Evolutionary conservation across 306 rosid genomes (phyloP).

Genomic region (Styphnolobium japonicum): DNA sequence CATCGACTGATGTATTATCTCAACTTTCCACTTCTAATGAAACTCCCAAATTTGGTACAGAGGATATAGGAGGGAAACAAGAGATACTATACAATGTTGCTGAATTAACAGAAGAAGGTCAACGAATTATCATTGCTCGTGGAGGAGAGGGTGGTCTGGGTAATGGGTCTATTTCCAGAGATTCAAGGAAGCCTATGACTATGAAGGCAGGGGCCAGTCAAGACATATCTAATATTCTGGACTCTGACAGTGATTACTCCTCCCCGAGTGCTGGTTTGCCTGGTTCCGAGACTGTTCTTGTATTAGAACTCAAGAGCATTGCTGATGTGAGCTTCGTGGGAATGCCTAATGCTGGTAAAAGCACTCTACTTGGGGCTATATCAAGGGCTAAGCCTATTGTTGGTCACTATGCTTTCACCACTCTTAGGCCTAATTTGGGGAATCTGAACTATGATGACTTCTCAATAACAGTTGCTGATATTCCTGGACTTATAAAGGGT

Average conservation of each 20-base stretch:
- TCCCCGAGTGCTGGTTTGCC: constrained; percentile 48
- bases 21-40: constrained; percentile 19
- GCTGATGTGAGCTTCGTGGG: constrained; percentile 95
- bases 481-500: constrained; percentile 94
- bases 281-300: constrained; percentile 68
- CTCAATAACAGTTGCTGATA: constrained; percentile 82
- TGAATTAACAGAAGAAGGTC: constrained; percentile 79
- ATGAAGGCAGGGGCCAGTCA: constrained; percentile 16
- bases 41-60: constrained; percentile 29
- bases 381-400: constrained; percentile 79
- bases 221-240: constrained; percentile 25
- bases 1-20: constrained; percentile 27
- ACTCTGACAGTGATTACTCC: constrained; percentile 38
- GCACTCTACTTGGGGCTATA: constrained; percentile 87
- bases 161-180: constrained; percentile 41
- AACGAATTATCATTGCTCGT: constrained; percentile 56
- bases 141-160: constrained; percentile 91
- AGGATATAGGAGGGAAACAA: constrained; percentile 35
- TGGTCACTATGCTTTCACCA: constrained; percentile 92
- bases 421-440: constrained; percentile 89
- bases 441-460: constrained; percentile 81
- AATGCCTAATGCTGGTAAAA: constrained; percentile 98
- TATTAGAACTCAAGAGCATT: constrained; percentile 87
- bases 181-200: constrained; percentile 42
- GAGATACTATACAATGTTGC: constrained; percentile 60